phyloP scores from a whole-genome alignment of 352 stramenopile genomes.

The Phytopythium cucurbitacearum region DNA sequence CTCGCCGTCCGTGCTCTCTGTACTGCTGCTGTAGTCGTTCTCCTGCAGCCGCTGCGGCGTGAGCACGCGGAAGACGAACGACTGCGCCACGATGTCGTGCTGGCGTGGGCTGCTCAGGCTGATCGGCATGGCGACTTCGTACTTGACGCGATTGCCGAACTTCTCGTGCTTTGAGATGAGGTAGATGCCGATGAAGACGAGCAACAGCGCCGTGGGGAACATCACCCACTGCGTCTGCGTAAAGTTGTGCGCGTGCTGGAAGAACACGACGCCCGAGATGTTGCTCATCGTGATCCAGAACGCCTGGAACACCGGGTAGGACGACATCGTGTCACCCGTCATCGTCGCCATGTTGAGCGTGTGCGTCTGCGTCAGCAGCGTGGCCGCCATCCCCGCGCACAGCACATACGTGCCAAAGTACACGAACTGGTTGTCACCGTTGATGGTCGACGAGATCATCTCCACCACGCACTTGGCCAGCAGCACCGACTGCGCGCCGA shows the following conservation, averaged over 20 bases:
- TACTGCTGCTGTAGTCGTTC: conserved; percentile 49
- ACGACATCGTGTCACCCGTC: conserved; percentile 81
- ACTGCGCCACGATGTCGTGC: conserved; percentile 86
- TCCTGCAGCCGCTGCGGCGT: conserved; percentile 73
- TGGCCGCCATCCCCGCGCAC: conserved; percentile 64
- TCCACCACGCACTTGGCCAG: conserved; percentile 83
- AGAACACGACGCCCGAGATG: conserved; percentile 85
- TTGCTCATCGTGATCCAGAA: conserved; percentile 89
- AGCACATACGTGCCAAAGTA: conserved; percentile 85
- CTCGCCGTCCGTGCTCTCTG: conserved; percentile 28
- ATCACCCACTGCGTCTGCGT: conserved; percentile 80
- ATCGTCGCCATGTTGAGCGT: conserved; percentile 85
- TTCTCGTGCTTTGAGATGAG: conserved; percentile 87
- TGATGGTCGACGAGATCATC: conserved; percentile 78
- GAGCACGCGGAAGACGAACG: conserved; percentile 83
- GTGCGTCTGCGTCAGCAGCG: conserved; percentile 81
- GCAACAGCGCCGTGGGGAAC: conserved; percentile 64
- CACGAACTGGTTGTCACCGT: conserved; percentile 81
- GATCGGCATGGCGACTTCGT: conserved; percentile 86
- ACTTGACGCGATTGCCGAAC: conserved; percentile 87
- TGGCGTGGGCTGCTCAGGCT: conserved; percentile 79
- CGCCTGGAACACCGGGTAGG: conserved; percentile 83
- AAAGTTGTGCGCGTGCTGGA: conserved; percentile 83
- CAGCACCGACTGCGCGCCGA: conserved; percentile 80
- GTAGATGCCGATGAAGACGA: conserved; percentile 75